Percentiles rank a stretch among this genome's conserved stretches.
phyloP scores from a whole-genome alignment of 768 basidiomycete genomes.

The Chalciporus sphaerocephalus region DNA sequence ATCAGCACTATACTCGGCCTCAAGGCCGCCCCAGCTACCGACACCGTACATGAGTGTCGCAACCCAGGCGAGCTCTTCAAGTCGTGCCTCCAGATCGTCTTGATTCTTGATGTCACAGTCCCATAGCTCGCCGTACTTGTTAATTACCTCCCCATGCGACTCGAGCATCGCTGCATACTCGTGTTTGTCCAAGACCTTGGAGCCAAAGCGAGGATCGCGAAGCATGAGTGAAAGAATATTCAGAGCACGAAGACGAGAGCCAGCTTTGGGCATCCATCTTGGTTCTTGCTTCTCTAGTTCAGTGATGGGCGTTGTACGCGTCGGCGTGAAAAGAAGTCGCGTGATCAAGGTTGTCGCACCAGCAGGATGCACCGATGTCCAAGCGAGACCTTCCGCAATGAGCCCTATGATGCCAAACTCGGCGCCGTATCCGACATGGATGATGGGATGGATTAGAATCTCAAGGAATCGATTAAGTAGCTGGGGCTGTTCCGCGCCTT shows the following conservation, averaged over 20 bases:
- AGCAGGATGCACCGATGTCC: constrained; percentile 47
- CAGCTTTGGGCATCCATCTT: constrained; percentile 23
- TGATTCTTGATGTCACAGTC: constrained; percentile 34
- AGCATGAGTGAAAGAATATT: constrained; percentile 53
- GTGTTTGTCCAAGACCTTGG: constrained; percentile 27
- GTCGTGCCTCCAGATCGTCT: constrained; percentile 43
- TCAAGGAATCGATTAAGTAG: constrained; percentile 59
- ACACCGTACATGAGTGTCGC: constrained; percentile 56
- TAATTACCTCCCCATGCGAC: constrained; percentile 39
- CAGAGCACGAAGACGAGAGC: constrained; percentile 41
- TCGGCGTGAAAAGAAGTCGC: constrained; percentile 27
- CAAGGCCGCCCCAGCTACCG: constrained; percentile 43
- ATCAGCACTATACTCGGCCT: constrained; percentile 50
- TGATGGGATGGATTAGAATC: constrained; percentile 62
- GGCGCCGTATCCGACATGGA: constrained; percentile 58
- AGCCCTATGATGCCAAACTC: constrained; percentile 64
- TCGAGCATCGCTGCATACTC: constrained; percentile 35
- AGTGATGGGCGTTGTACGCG: constrained; percentile 18
- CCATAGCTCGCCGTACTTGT: constrained; percentile 46
- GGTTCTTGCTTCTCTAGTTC: constrained; percentile 23
- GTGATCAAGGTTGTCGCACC: constrained; percentile 35
- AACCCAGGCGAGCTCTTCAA: constrained; percentile 62
- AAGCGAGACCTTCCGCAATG: constrained; percentile 62
- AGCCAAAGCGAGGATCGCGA: constrained; percentile 40
- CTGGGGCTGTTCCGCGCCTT: constrained; percentile 39